A percentile compares a stretch with the other conserved stretches of the same genome.
phyloP scores from a whole-genome alignment of 2,329 filamentous ascomycete genomes.

The Botrytis fabae region DNA sequence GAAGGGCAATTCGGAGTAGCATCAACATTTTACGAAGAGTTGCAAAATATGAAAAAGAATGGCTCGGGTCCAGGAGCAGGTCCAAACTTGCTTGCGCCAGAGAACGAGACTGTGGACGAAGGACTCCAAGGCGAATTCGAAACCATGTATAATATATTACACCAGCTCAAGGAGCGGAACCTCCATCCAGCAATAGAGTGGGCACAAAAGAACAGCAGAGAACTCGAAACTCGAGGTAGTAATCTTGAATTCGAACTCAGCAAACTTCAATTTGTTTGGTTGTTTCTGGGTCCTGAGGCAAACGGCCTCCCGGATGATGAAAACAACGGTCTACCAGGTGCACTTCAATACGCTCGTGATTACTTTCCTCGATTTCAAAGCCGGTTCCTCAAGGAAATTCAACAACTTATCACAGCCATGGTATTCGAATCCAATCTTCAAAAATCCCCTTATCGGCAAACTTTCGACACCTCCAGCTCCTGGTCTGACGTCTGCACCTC shows the following conservation, averaged over 20 bases:
- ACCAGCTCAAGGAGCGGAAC: constrained; percentile 72
- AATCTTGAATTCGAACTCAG: constrained; percentile 95
- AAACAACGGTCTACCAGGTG: constrained; percentile 59
- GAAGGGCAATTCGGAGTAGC: constrained; percentile 93
- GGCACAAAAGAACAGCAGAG: constrained; percentile 69
- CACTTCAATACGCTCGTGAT: constrained; percentile 71
- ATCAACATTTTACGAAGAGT: constrained; percentile 79
- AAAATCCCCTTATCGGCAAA: constrained; percentile 73
- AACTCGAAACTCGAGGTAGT: constrained; percentile 78
- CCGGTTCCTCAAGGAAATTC: constrained; percentile 76
- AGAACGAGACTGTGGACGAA: constrained; percentile 36
- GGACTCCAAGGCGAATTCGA: constrained; percentile 79
- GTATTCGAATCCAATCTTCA: constrained; percentile 74
- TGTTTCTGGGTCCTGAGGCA: constrained; percentile 66
- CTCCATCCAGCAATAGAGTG: constrained; percentile 83
- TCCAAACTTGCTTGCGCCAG: not conserved
- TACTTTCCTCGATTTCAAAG: constrained; percentile 74
- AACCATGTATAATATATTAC: constrained; percentile 87
- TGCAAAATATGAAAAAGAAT: constrained; percentile 48
- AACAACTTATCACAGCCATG: constrained; percentile 78
- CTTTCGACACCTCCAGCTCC: constrained; percentile 72
- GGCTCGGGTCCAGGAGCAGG: constrained; percentile 38
- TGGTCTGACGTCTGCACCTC: constrained; percentile 84
- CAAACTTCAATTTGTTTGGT: constrained; percentile 84
- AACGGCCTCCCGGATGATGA: constrained; percentile 57